Conservation (phyloP, 441 rosid genomes). For the Dalechampia spathulata region DNA sequence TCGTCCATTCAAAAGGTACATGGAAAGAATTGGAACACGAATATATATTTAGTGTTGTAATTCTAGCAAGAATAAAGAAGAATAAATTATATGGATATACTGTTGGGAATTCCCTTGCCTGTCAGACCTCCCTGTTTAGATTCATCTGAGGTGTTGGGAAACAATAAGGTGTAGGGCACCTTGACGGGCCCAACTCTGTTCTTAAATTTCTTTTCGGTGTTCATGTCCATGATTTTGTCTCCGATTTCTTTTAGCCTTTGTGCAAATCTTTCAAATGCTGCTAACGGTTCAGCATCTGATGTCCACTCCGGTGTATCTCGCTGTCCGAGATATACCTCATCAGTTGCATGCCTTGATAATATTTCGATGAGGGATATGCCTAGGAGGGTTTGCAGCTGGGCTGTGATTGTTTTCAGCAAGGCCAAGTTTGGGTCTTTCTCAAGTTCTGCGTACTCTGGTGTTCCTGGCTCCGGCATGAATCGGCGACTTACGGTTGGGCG, state of each 20-base stretch:
- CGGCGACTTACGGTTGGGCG: slow-evolving; percentile 78
- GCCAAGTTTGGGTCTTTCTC: slow-evolving; percentile 40
- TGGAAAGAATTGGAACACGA: no score
- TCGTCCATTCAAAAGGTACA: no score
- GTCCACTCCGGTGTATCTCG: slow-evolving; percentile 66
- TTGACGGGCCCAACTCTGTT: slow-evolving; percentile 73
- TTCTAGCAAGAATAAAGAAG: neutral
- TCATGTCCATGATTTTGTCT: slow-evolving; percentile 39
- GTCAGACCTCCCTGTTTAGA: slow-evolving; percentile 61
- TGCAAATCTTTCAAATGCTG: slow-evolving; percentile 51
- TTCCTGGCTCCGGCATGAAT: slow-evolving; percentile 87
- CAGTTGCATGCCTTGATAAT: slow-evolving; percentile 67
- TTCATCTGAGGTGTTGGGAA: slow-evolving; percentile 54
- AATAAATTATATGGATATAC: slow-evolving; percentile 48
- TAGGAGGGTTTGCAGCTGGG: slow-evolving; percentile 64
- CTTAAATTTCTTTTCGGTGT: slow-evolving; percentile 45
- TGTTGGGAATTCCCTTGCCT: slow-evolving; percentile 83
- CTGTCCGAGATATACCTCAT: slow-evolving; percentile 80
- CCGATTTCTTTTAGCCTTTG: slow-evolving; percentile 47
- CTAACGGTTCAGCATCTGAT: slow-evolving; percentile 47
- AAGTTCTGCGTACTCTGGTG: slow-evolving; percentile 52
- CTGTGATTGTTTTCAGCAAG: slow-evolving; percentile 70
- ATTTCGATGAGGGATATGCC: slow-evolving; percentile 76
- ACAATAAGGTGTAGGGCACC: slow-evolving; percentile 66
- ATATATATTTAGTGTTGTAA: neutral